A percentile compares a stretch with the other conserved stretches of the same genome.
These are phyloP conservation scores for Protomyces inundatus DNA, from an alignment of 1,139 yeast genomes.

Conservation along the genomic window DNA sequence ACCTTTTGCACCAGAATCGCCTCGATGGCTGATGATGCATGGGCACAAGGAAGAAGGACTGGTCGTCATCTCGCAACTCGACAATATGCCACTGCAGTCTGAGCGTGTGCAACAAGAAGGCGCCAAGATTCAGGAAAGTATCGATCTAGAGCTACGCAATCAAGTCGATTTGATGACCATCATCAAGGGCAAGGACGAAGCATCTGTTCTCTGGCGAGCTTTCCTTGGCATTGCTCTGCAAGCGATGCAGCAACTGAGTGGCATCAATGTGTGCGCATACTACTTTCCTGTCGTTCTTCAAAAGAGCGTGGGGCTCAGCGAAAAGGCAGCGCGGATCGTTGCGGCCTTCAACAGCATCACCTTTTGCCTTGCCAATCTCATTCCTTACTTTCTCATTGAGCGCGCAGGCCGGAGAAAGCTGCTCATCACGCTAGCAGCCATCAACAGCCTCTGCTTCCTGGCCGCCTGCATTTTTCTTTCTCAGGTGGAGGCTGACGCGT, in stretches of 20 bases:
- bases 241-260: slow-evolving; percentile 32
- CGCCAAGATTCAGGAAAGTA: slow-evolving; percentile 6
- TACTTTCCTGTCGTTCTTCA: slow-evolving; percentile 31
- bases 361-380: slow-evolving; percentile 32
- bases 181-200: slow-evolving; percentile 11
- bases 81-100: slow-evolving; percentile 28
- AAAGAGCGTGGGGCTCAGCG: slow-evolving; percentile 16
- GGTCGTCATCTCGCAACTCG: slow-evolving; percentile 40
- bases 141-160: slow-evolving; percentile 8
- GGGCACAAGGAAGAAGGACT: slow-evolving; percentile 56
- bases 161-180: neutral
- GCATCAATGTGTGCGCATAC: slow-evolving; percentile 32
- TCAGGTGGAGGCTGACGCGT: slow-evolving; percentile 28
- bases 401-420: slow-evolving; percentile 61
- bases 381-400: slow-evolving; percentile 47
- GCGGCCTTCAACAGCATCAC: slow-evolving; percentile 18
- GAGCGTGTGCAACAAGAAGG: slow-evolving; percentile 29
- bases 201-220: slow-evolving; percentile 29
- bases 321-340: slow-evolving; percentile 5
- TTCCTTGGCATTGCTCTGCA: slow-evolving; percentile 31
- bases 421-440: slow-evolving; percentile 43
- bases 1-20: slow-evolving; percentile 64
- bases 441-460: slow-evolving; percentile 29
- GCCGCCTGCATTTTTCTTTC: slow-evolving; percentile 29
- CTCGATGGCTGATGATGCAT: slow-evolving; percentile 59